These are phyloP conservation scores for Aspergillus sp. DNA, from an alignment of 2,329 filamentous ascomycete genomes.

Conservation along the genomic window DNA sequence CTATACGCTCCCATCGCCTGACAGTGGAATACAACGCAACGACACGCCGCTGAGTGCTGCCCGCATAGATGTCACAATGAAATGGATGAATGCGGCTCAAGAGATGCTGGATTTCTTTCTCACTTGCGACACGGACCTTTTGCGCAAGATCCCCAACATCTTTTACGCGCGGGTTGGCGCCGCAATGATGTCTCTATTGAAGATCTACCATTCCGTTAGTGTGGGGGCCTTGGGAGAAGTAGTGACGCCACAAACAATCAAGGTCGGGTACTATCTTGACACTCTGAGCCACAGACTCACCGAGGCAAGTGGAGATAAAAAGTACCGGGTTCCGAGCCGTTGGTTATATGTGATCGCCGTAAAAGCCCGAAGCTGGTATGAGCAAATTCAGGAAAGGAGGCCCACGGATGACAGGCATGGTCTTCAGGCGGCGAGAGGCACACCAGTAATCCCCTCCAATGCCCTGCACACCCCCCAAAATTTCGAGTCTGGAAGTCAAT, in stretches of 20 bases:
- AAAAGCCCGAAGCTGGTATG: constrained; percentile 33
- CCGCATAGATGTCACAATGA: constrained; percentile 36
- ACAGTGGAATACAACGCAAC: constrained; percentile 9
- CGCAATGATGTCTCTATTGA: constrained; percentile 33
- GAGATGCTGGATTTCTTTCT: constrained; percentile 32
- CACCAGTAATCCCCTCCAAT: constrained; percentile 1
- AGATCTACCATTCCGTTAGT: constrained; percentile 34
- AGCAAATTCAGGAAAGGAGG: constrained; percentile 26
- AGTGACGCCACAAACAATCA: constrained; percentile 28
- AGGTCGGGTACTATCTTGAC: constrained; percentile 32
- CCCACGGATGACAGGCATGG: constrained; percentile 11
- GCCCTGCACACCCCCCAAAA: constrained; percentile 7
- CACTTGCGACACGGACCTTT: constrained; percentile 31
- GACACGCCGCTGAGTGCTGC: constrained; percentile 28
- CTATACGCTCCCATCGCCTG: constrained; percentile 31
- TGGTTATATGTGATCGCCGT: constrained; percentile 33
- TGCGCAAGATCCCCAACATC: constrained; percentile 34
- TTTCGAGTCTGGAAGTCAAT: constrained; percentile 7
- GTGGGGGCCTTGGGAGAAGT: constrained; percentile 31
- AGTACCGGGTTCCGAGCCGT: constrained; percentile 33
- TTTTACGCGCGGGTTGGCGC: constrained; percentile 32
- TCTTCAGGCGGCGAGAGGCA: constrained; percentile 4
- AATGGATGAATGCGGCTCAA: constrained; percentile 38
- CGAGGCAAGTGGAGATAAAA: constrained; percentile 32
- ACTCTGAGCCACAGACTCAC: constrained; percentile 28